Conservation (phyloP, 2,329 filamentous ascomycete species). For the Diaporthe sp. region DNA sequence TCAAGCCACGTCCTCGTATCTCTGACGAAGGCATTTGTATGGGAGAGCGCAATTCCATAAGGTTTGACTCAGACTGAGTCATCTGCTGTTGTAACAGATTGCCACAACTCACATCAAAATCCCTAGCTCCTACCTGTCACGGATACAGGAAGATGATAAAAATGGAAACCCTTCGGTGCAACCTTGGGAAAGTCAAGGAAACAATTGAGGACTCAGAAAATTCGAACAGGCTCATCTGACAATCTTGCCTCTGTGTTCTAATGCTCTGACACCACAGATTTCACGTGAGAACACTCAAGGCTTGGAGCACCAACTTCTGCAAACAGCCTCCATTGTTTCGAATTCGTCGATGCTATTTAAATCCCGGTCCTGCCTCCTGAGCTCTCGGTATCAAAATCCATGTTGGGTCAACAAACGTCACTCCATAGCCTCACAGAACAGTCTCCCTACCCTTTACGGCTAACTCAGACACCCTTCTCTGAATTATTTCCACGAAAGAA, state of each 20-base stretch:
- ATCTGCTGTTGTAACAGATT: background rate
- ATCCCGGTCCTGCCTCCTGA: background rate
- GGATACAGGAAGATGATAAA: no score
- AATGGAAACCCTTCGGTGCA: no score
- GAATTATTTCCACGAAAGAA: no score
- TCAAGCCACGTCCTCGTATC: no score
- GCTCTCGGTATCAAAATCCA: background rate
- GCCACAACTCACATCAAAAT: background rate
- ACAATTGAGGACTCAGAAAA: background rate
- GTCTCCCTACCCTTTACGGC: background rate
- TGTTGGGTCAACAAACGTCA: background rate
- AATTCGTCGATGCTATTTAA: background rate
- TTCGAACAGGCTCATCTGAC: background rate
- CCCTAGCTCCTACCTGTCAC: no score
- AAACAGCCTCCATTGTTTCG: background rate
- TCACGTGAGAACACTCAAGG: background rate
- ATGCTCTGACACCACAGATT: background rate
- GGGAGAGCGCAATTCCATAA: no score
- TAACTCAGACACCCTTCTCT: no score
- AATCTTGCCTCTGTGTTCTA: background rate
- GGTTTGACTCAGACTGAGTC: background rate
- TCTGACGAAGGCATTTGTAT: no score
- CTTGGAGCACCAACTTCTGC: background rate
- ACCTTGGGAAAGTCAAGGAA: background rate
- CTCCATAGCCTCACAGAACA: background rate